Conservation (phyloP, 306 rosid genomes). For the Corylus americana region DNA sequence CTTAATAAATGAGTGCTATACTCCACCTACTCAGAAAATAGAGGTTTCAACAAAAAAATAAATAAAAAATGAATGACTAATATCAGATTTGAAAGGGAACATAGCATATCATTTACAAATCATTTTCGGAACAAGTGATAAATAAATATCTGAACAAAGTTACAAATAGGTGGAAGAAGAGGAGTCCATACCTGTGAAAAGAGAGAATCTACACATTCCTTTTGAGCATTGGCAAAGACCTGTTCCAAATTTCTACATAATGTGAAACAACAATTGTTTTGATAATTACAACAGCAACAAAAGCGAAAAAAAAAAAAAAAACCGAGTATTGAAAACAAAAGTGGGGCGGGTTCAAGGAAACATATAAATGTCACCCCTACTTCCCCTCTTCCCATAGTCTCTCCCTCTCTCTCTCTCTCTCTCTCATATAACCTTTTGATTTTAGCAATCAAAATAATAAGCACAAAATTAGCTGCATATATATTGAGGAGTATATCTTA, state of each 20-base stretch:
- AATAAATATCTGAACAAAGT: no score
- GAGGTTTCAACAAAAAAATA: background rate
- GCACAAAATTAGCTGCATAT: conserved; percentile 10
- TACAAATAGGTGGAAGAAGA: conserved; percentile 3
- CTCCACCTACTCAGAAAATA: background rate
- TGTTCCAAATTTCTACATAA: conserved; percentile 40
- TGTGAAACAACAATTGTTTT: conserved; percentile 5
- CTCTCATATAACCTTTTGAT: no score
- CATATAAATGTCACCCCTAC: background rate
- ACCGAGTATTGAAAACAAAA: background rate
- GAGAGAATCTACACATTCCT: conserved; percentile 82
- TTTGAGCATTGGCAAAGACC: conserved; percentile 94
- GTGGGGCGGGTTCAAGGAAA: background rate
- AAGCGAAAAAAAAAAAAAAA: background rate
- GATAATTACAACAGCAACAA: background rate
- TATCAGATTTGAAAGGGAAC: conserved; percentile 1
- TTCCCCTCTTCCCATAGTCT: background rate
- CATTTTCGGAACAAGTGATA: conserved; percentile 15
- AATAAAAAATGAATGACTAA: background rate
- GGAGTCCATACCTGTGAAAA: conserved; percentile 77
- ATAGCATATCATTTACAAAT: conserved; percentile 3
- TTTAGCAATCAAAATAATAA: background rate
- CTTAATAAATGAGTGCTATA: background rate
- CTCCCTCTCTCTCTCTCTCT: background rate
- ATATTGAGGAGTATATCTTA: conserved; percentile 4